Percentiles rank a stretch among this genome's conserved stretches.
These are phyloP conservation scores for Fagopyrum esculentum DNA, from an alignment of 148 eudicot species.

Conservation along the genomic window DNA sequence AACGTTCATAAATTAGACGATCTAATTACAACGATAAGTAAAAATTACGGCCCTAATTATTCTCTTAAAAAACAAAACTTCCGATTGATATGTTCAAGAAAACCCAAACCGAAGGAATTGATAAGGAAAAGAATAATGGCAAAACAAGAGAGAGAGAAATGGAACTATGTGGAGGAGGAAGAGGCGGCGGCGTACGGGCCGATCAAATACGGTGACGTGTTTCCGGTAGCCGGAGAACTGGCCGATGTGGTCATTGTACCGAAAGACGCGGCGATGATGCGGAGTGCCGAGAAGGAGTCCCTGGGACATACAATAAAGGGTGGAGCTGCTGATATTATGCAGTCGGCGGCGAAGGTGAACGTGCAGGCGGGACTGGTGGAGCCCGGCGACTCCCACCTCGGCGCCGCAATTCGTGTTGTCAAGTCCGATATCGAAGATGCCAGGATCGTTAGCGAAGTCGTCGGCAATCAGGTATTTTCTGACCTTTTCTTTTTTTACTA, in stretches of 20 bases:
- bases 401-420: constrained; percentile 3
- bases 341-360: constrained; percentile 43
- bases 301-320: constrained; percentile 39
- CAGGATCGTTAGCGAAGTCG: neutral
- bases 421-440: neutral
- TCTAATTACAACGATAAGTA: neutral
- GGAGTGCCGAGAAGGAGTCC: constrained; percentile 37
- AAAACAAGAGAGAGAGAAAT: neutral
- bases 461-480: neutral
- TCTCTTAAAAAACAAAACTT: neutral
- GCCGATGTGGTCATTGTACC: constrained; percentile 37
- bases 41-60: neutral
- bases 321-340: constrained; percentile 55
- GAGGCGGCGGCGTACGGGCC: constrained; percentile 13
- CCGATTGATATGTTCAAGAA: neutral
- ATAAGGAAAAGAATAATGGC: neutral
- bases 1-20: neutral
- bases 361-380: constrained; percentile 27
- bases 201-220: constrained; percentile 54
- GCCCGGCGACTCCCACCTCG: constrained; percentile 20
- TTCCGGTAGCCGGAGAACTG: constrained; percentile 30
- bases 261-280: constrained; percentile 53
- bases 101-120: too few species aligned
- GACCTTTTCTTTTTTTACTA: neutral
- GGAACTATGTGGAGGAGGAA: neutral